A percentile compares a stretch with the other conserved stretches of the same genome.
Conservation (phyloP, 2,329 filamentous ascomycete species). For the Pseudogymnoascus sp. region DNA sequence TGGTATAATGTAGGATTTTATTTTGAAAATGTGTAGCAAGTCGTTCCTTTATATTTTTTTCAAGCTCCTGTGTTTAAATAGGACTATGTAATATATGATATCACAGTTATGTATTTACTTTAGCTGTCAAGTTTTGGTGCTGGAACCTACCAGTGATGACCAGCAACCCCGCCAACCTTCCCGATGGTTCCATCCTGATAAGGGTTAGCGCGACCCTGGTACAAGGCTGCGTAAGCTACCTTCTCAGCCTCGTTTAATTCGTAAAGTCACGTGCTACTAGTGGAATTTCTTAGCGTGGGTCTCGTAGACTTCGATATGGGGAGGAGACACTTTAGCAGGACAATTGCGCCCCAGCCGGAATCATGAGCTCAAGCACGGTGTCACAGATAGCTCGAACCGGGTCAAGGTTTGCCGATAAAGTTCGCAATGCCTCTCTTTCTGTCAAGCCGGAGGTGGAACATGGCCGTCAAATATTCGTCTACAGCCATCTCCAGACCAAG, state of each 20-base stretch:
- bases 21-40: background rate
- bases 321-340: constrained; percentile 6
- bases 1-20: background rate
- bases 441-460: constrained; percentile 19
- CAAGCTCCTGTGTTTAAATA: background rate
- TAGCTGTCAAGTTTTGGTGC: background rate
- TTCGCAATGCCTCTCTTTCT: constrained; percentile 6
- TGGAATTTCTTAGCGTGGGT: constrained; percentile 3
- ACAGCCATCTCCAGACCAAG: constrained; percentile 31
- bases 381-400: constrained; percentile 1
- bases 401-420: constrained; percentile 4
- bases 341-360: constrained; percentile 5
- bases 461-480: constrained; percentile 32
- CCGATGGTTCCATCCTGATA: background rate
- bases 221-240: background rate
- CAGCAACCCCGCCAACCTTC: constrained; percentile 4
- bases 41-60: background rate
- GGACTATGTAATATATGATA: background rate
- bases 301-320: constrained; percentile 8
- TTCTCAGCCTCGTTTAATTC: background rate
- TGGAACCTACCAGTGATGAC: background rate
- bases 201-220: background rate
- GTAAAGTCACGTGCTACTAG: background rate
- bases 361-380: background rate
- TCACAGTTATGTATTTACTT: background rate